These are phyloP conservation scores for Musa troglodytarum DNA, from an alignment of 176 grass and related monocot genomes.

Conservation along the genomic window DNA sequence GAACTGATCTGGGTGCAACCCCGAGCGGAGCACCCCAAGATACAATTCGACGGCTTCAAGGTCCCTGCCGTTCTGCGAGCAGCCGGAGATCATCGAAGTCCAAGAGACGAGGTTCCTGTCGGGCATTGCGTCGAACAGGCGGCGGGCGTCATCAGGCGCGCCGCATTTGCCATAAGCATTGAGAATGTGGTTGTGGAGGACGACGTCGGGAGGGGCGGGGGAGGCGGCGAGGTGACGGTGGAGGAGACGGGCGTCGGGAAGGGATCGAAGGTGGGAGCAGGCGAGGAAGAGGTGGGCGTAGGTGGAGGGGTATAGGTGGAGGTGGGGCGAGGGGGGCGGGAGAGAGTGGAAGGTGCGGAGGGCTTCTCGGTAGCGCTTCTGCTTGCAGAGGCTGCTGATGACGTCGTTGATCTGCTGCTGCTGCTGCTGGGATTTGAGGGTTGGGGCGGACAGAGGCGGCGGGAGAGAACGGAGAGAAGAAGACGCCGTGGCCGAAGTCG, in stretches of 20 bases:
- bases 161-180: slow-evolving; percentile 22
- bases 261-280: slow-evolving; percentile 21
- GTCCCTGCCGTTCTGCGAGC: neutral
- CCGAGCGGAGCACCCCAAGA: slow-evolving; percentile 8
- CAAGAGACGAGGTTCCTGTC: slow-evolving; percentile 19
- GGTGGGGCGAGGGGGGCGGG: neutral
- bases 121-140: slow-evolving; percentile 25
- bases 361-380: slow-evolving; percentile 10
- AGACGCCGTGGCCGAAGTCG: neutral
- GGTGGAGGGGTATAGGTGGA: slow-evolving; percentile 19
- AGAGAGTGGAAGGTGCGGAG: slow-evolving; percentile 17
- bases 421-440: neutral
- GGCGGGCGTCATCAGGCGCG: slow-evolving; percentile 11
- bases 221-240: slow-evolving; percentile 17
- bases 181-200: slow-evolving; percentile 23
- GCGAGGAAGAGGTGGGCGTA: slow-evolving; percentile 28
- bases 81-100: slow-evolving; percentile 22
- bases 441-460: neutral
- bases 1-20: slow-evolving; percentile 11
- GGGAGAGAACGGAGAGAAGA: neutral
- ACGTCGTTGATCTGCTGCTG: slow-evolving; percentile 18
- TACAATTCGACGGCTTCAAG: slow-evolving; percentile 13
- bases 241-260: slow-evolving; percentile 11
- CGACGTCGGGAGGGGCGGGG: neutral
- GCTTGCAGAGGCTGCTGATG: slow-evolving; percentile 16